Percentiles rank a stretch among this genome's conserved stretches.
Conservation (phyloP, 176 grass and related monocot genomes). For the Ampelocalamus luodianensis region DNA sequence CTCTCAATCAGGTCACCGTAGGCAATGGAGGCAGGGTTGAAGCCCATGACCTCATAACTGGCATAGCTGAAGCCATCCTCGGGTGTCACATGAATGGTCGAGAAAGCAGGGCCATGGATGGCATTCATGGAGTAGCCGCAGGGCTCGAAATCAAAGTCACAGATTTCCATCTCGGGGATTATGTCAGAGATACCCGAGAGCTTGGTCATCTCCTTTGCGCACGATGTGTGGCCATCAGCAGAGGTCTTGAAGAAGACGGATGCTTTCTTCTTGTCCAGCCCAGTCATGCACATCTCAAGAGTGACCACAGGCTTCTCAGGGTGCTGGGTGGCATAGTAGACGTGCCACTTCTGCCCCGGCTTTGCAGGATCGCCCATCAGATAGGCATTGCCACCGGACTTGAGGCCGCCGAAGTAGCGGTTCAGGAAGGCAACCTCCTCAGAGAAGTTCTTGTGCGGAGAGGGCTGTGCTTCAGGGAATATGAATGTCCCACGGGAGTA, state of each 20-base stretch:
- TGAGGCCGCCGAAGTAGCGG: conserved; percentile 49
- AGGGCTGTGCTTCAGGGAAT: conserved; percentile 59
- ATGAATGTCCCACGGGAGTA: conserved; percentile 64
- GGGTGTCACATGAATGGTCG: conserved; percentile 63
- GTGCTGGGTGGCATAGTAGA: conserved; percentile 52
- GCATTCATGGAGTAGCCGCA: conserved; percentile 70
- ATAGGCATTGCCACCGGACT: conserved; percentile 52
- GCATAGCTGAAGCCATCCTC: conserved; percentile 66
- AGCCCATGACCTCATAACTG: conserved; percentile 63
- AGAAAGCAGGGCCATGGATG: conserved; percentile 48
- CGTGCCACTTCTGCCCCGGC: conserved; percentile 51
- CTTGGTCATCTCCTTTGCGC: conserved; percentile 61
- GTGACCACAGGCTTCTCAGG: conserved; percentile 47
- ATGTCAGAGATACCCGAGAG: conserved; percentile 57
- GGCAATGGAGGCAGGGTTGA: conserved; percentile 15
- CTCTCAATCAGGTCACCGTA: conserved; percentile 48
- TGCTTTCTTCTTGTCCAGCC: conserved; percentile 45
- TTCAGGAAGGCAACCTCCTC: conserved; percentile 56
- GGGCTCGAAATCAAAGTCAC: conserved; percentile 57
- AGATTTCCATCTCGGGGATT: conserved; percentile 60
- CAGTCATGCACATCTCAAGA: conserved; percentile 69
- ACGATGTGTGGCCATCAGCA: conserved; percentile 41
- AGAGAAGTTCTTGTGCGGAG: conserved; percentile 57
- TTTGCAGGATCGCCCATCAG: conserved; percentile 54
- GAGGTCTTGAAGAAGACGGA: conserved; percentile 59